Evolutionary conservation across 768 basidiomycete genomes (phyloP).

Genomic region (Trametes sanguinea): DNA sequence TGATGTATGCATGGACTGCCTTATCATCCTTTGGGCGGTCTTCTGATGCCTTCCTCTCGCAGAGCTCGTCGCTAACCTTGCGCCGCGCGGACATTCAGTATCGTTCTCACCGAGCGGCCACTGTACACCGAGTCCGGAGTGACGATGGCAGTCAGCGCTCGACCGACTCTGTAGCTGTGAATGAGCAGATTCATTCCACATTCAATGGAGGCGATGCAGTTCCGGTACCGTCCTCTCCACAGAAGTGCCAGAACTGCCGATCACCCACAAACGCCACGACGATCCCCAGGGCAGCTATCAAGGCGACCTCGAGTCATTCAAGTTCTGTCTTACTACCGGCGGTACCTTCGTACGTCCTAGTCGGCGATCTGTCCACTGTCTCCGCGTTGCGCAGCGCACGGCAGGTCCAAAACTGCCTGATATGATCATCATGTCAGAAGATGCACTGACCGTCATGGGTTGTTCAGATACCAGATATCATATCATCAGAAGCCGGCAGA

Average conservation of each 20-base stretch:
- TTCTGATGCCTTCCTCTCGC: not conserved
- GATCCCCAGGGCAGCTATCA: not conserved
- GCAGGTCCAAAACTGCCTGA: not conserved
- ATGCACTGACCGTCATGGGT: conserved; percentile 4
- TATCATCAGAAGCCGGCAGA: not conserved
- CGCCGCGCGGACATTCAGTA: not conserved
- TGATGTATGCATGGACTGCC: not conserved
- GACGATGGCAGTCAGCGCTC: not conserved
- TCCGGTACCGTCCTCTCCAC: not conserved
- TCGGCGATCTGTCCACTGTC: not conserved
- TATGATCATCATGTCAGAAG: not conserved
- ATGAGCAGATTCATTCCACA: not conserved
- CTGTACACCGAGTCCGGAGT: not conserved
- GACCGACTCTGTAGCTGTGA: not conserved
- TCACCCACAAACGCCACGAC: not conserved
- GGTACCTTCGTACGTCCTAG: not conserved
- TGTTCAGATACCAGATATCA: not conserved
- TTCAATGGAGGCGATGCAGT: not conserved
- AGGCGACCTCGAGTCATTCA: not conserved
- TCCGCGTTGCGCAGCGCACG: not conserved
- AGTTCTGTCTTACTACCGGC: not conserved
- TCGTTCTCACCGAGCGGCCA: not conserved
- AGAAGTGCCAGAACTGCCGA: too few species aligned
- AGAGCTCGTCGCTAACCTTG: not conserved
- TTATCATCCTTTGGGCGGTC: not conserved